Evolutionary conservation across 176 grass and related monocot genomes (phyloP).

Genomic region (Chrysopogon serrulatus): DNA sequence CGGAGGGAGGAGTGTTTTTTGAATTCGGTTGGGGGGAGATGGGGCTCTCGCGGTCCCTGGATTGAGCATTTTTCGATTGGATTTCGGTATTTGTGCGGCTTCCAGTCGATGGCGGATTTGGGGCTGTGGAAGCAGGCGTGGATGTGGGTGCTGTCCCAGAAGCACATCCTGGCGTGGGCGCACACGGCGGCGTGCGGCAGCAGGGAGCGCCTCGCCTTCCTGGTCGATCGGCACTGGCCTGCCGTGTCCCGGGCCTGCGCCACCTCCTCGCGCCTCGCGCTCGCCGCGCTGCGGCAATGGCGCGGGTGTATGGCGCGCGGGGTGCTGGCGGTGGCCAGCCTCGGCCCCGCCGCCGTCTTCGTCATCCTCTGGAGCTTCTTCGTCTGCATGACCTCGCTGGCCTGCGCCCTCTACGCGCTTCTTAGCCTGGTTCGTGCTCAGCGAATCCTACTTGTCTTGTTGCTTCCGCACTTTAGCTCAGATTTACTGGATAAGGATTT

Average conservation of each 20-base stretch:
- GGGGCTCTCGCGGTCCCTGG: background rate
- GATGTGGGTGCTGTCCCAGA: constrained; percentile 74
- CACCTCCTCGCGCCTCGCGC: constrained; percentile 39
- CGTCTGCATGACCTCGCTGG: constrained; percentile 69
- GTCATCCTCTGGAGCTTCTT: constrained; percentile 91
- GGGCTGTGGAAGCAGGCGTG: constrained; percentile 91
- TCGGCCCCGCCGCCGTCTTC: constrained; percentile 78
- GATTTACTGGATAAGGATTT: constrained; percentile 30
- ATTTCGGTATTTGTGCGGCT: background rate
- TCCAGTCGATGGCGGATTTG: constrained; percentile 60
- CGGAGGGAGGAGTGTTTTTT: background rate
- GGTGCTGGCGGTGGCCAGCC: constrained; percentile 50
- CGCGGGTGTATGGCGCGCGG: constrained; percentile 50
- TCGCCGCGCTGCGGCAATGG: constrained; percentile 61
- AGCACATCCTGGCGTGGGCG: constrained; percentile 59
- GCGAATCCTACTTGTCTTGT: constrained; percentile 7
- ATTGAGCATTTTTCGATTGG: constrained; percentile 8
- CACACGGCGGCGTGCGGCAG: constrained; percentile 42
- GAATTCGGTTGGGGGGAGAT: constrained; percentile 2
- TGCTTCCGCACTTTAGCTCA: background rate
- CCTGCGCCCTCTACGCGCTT: constrained; percentile 59
- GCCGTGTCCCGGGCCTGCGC: constrained; percentile 59
- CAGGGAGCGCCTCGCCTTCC: constrained; percentile 53
- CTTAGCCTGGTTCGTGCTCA: constrained; percentile 68
- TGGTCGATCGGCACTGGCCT: constrained; percentile 90